Evolutionary conservation across 805 yeast species (phyloP).

Genomic region (Candida silvicultrix): DNA sequence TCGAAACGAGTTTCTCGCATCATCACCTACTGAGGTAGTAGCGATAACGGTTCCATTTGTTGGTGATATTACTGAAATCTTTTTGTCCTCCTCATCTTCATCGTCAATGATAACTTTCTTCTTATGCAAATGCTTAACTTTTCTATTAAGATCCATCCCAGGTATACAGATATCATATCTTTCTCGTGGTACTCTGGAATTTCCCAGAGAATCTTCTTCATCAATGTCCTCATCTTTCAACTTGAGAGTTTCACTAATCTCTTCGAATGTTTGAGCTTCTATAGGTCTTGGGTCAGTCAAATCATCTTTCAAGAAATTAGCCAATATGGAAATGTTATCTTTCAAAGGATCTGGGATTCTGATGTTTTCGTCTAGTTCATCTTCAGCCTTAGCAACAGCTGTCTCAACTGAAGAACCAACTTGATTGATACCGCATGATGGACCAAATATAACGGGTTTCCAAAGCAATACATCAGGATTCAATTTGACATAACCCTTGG

Average conservation of each 20-base stretch:
- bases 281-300: constrained; percentile 54
- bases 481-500: constrained; percentile 45
- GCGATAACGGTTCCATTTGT: background rate
- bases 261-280: constrained; percentile 50
- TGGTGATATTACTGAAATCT: constrained; percentile 10
- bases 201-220: constrained; percentile 6
- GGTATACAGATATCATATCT: constrained; percentile 30
- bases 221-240: constrained; percentile 15
- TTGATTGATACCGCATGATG: constrained; percentile 75
- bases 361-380: constrained; percentile 3
- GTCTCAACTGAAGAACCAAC: constrained; percentile 27
- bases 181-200: constrained; percentile 4
- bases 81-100: constrained; percentile 21
- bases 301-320: constrained; percentile 63
- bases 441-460: constrained; percentile 82
- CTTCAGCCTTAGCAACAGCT: constrained; percentile 10
- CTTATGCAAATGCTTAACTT: constrained; percentile 13
- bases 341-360: constrained; percentile 26
- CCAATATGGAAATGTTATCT: constrained; percentile 46
- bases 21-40: background rate
- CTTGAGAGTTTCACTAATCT: constrained; percentile 27
- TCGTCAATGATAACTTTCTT: constrained; percentile 22
- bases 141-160: constrained; percentile 24
- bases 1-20: background rate
- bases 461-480: constrained; percentile 55